Evolutionary conservation across 768 basidiomycete species (phyloP).

Genomic region (Phaffia australis): DNA sequence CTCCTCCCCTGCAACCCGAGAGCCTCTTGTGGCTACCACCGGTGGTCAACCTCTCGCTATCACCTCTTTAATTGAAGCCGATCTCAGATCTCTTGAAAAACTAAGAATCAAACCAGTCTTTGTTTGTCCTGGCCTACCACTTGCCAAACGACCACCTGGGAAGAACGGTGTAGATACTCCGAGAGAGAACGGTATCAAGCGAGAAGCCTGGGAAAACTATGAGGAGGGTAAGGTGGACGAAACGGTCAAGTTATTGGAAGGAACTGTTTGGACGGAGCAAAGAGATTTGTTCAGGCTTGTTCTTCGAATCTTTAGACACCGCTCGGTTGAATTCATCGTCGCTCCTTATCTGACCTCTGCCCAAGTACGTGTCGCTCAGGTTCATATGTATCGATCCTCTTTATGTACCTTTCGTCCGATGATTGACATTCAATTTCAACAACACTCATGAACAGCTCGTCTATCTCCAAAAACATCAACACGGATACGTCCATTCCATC

Average conservation of each 20-base stretch:
- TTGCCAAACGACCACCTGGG: conserved; percentile 61
- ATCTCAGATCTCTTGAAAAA: conserved; percentile 81
- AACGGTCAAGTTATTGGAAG: conserved; percentile 61
- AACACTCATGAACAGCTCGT: conserved; percentile 52
- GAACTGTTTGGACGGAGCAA: conserved; percentile 48
- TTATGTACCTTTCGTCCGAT: background rate
- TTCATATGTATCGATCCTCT: background rate
- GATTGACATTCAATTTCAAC: background rate
- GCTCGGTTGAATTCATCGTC: conserved; percentile 89
- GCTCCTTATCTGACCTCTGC: conserved; percentile 94
- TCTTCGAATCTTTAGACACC: conserved; percentile 79
- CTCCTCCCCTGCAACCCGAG: conserved; percentile 54
- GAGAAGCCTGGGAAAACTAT: conserved; percentile 84
- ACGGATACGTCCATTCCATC: conserved; percentile 87
- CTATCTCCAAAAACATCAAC: conserved; percentile 84
- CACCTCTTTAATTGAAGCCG: conserved; percentile 62
- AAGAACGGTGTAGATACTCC: conserved; percentile 42
- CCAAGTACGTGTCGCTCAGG: conserved; percentile 53
- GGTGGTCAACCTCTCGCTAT: conserved; percentile 80
- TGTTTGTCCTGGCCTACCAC: conserved; percentile 81
- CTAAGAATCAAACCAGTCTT: conserved; percentile 96
- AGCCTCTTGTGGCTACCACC: conserved; percentile 86
- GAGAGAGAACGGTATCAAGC: conserved; percentile 29
- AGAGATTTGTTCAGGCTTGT: conserved; percentile 95
- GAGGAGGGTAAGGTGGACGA: conserved; percentile 84